Evolutionary conservation across 2,329 filamentous ascomycete species (phyloP).

Genomic region (Thelonectria blattea): DNA sequence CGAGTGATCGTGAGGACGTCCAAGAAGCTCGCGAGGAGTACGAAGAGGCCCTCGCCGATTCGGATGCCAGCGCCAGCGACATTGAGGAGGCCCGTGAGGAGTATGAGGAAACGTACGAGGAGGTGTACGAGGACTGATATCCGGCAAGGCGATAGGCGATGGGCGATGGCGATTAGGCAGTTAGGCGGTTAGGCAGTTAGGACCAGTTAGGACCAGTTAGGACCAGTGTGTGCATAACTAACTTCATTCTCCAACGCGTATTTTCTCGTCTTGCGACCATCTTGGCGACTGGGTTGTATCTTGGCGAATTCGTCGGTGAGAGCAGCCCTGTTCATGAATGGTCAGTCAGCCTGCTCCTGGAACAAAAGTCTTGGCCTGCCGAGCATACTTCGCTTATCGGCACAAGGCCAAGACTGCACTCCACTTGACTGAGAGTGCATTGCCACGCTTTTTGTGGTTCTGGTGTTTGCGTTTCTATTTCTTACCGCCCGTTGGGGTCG

Average conservation of each 20-base stretch:
- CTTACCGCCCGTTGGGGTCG: not conserved
- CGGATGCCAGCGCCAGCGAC: constrained; percentile 58
- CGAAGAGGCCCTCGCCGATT: constrained; percentile 52
- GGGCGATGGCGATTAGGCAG: too few relatives aligned
- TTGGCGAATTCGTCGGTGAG: not conserved
- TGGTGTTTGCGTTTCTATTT: not conserved
- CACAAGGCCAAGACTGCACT: constrained; percentile 31
- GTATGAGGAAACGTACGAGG: constrained; percentile 47
- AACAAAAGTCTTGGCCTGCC: constrained; percentile 7
- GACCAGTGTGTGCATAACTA: too few relatives aligned
- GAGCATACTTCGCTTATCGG: constrained; percentile 36
- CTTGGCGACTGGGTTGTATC: not conserved
- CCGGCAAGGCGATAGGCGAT: too few relatives aligned
- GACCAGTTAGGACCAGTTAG: constrained; percentile 5
- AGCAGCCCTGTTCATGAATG: too few relatives aligned
- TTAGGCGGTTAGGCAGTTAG: too few relatives aligned
- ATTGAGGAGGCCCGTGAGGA: constrained; percentile 60
- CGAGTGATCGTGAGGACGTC: constrained; percentile 50
- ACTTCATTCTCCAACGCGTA: too few relatives aligned
- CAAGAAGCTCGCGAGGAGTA: constrained; percentile 51
- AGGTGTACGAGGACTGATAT: constrained; percentile 37
- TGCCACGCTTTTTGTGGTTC: not conserved
- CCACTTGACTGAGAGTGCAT: constrained; percentile 1
- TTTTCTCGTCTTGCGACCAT: too few relatives aligned
- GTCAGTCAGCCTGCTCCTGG: too few relatives aligned